A percentile compares a stretch with the other conserved stretches of the same genome.
phyloP scores from a whole-genome alignment of 2,329 filamentous ascomycete species.

The Diaporthe australafricana region DNA sequence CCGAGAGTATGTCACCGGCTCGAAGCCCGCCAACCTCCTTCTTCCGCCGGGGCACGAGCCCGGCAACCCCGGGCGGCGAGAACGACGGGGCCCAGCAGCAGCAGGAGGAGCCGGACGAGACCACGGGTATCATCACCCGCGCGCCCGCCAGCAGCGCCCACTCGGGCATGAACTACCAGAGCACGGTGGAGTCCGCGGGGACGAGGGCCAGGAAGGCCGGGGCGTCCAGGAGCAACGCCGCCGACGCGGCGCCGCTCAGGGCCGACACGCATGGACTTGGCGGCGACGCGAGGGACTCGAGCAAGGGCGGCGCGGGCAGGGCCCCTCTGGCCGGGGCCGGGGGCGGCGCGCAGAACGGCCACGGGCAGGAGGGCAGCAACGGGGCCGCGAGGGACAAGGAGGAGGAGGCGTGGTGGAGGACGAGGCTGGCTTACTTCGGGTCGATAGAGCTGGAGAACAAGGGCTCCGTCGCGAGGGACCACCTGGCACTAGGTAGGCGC shows the following conservation, averaged over 20 bases:
- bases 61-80: neutral
- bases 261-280: neutral
- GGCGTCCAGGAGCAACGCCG: neutral
- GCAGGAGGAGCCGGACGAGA: slow-evolving; percentile 32
- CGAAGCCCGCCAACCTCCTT: slow-evolving; percentile 31
- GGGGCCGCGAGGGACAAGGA: slow-evolving; percentile 37
- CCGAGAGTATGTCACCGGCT: slow-evolving; percentile 36
- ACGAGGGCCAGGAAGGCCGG: slow-evolving; percentile 22
- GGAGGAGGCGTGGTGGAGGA: slow-evolving; percentile 62
- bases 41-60: neutral
- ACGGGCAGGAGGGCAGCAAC: slow-evolving; percentile 39
- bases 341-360: slow-evolving; percentile 26
- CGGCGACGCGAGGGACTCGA: neutral
- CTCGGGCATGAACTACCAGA: slow-evolving; percentile 36
- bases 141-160: slow-evolving; percentile 8
- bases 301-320: slow-evolving; percentile 21
- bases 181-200: slow-evolving; percentile 24
- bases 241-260: neutral
- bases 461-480: slow-evolving; percentile 84
- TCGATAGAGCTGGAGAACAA: slow-evolving; percentile 86
- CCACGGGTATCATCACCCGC: slow-evolving; percentile 30
- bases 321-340: neutral
- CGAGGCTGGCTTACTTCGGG: slow-evolving; percentile 60
- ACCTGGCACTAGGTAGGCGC: slow-evolving; percentile 78
- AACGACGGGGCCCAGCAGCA: neutral